Evolutionary conservation across 1,284 basidiomycete species (phyloP).

Genomic region (Melampsora americana): DNA sequence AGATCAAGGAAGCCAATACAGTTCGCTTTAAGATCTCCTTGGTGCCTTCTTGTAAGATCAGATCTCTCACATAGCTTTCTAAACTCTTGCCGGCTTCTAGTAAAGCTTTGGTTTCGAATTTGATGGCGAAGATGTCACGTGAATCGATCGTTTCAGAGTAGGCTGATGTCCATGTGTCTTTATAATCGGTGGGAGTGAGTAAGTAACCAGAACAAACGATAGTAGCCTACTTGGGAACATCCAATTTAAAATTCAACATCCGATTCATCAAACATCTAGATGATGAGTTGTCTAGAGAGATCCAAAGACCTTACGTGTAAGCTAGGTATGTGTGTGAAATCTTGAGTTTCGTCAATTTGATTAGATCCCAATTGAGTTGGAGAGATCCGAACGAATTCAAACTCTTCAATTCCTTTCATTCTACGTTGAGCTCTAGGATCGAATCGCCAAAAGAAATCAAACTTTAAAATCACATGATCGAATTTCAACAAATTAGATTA

Average conservation of each 20-base stretch:
- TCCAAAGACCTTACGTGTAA: conserved; percentile 31
- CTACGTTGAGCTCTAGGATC: conserved; percentile 57
- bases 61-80: conserved; percentile 31
- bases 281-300: too few relatives aligned
- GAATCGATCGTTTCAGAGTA: conserved; percentile 28
- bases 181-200: conserved; percentile 36
- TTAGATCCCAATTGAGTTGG: conserved; percentile 50
- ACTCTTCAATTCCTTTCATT: conserved; percentile 59
- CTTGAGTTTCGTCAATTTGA: background rate
- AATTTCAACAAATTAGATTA: background rate
- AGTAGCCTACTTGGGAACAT: conserved; percentile 19
- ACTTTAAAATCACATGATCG: background rate
- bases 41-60: conserved; percentile 24
- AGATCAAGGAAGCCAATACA: conserved; percentile 26
- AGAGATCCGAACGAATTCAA: conserved; percentile 56
- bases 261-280: too few relatives aligned
- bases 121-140: conserved; percentile 37
- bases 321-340: conserved; percentile 33
- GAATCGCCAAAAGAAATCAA: background rate
- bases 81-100: conserved; percentile 29
- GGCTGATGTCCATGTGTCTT: conserved; percentile 34
- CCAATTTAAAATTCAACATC: background rate
- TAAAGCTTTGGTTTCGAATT: conserved; percentile 29
- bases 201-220: conserved; percentile 37
- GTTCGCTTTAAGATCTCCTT: conserved; percentile 38